Conservation (phyloP, 2,329 filamentous ascomycete genomes). For the Stagonosporopsis cucurbitacearum region DNA sequence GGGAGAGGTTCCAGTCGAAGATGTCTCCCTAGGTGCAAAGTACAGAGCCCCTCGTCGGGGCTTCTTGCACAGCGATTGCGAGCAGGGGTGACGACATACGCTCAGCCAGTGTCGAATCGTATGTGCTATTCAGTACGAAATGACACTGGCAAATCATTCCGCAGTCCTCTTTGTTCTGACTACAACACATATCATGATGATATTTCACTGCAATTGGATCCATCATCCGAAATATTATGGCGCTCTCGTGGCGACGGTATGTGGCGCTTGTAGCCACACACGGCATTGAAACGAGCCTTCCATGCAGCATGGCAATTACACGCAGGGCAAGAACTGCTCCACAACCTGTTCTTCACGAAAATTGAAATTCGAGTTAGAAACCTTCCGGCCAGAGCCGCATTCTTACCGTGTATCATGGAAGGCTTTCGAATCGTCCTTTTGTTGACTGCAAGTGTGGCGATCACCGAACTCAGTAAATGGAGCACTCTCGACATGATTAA, state of each 20-base stretch:
- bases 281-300: neutral
- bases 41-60: neutral
- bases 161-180: neutral
- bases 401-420: neutral
- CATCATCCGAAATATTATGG: neutral
- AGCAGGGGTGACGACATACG: neutral
- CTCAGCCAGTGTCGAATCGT: neutral
- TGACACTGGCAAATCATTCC: neutral
- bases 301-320: no score
- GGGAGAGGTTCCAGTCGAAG: neutral
- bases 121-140: neutral
- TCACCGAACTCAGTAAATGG: no score
- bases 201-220: neutral
- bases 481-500: neutral
- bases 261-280: neutral
- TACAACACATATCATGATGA: neutral
- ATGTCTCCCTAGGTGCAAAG: neutral
- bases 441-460: neutral
- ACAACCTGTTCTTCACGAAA: neutral
- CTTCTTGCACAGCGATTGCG: neutral
- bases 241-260: neutral
- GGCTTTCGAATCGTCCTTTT: neutral
- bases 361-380: no score
- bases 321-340: no score
- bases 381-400: constrained; percentile 3